Evolutionary conservation across 768 basidiomycete genomes (phyloP).

Genomic region (Tricholoma saponaceum): DNA sequence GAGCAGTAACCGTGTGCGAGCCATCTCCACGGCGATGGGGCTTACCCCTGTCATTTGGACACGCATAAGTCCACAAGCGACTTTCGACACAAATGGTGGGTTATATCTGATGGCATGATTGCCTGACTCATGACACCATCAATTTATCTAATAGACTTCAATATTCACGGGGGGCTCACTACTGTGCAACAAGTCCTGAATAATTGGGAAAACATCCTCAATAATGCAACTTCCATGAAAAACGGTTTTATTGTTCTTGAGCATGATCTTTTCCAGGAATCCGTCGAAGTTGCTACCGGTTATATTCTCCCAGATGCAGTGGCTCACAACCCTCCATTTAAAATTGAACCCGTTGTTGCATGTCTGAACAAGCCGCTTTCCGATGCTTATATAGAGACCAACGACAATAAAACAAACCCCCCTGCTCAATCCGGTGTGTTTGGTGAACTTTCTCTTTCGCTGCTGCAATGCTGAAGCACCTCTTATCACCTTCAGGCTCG

Average conservation of each 20-base stretch:
- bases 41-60: slow-evolving; percentile 86
- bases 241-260: slow-evolving; percentile 90
- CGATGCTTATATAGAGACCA: slow-evolving; percentile 82
- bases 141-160: slow-evolving; percentile 53
- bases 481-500: slow-evolving; percentile 22
- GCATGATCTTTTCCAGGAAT: slow-evolving; percentile 82
- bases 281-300: slow-evolving; percentile 81
- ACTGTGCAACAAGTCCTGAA: slow-evolving; percentile 55
- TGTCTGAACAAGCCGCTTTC: slow-evolving; percentile 57
- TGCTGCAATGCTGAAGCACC: slow-evolving; percentile 36
- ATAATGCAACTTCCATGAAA: slow-evolving; percentile 49
- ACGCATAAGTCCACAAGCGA: slow-evolving; percentile 49
- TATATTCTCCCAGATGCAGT: slow-evolving; percentile 83
- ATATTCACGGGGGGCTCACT: slow-evolving; percentile 64
- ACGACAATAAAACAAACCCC: slow-evolving; percentile 64
- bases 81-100: slow-evolving; percentile 70
- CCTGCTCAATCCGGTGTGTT: slow-evolving; percentile 54
- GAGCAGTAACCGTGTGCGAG: slow-evolving; percentile 78
- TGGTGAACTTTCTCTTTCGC: slow-evolving; percentile 48
- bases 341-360: slow-evolving; percentile 63
- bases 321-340: slow-evolving; percentile 58
- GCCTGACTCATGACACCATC: slow-evolving; percentile 4
- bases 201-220: slow-evolving; percentile 73
- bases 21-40: slow-evolving; percentile 79
- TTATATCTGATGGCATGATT: slow-evolving; percentile 3